phyloP scores from a whole-genome alignment of 495 filamentous ascomycete species.

The Podospora pseudopauciseta region DNA sequence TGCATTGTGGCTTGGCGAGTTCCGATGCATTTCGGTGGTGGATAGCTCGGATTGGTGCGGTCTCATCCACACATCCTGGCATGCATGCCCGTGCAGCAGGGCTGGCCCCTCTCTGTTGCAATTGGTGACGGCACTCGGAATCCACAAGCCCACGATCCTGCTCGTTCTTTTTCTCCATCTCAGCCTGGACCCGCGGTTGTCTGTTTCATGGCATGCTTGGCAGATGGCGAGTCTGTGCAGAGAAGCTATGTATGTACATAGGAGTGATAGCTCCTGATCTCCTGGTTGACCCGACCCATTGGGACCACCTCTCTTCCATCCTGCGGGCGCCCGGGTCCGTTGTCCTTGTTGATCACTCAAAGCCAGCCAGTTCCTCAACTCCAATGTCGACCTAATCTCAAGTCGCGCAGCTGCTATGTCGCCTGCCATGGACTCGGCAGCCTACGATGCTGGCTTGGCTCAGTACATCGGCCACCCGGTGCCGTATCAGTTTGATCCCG shows the following conservation, averaged over 20 bases:
- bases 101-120: background rate
- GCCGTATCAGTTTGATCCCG: conserved; percentile 53
- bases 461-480: conserved; percentile 42
- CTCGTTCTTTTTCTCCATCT: background rate
- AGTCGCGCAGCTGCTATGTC: background rate
- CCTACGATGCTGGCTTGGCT: conserved; percentile 13
- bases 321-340: background rate
- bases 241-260: background rate
- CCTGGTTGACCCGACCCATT: background rate
- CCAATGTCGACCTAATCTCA: background rate
- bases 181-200: background rate
- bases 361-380: background rate
- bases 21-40: background rate
- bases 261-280: background rate
- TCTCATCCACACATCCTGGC: background rate
- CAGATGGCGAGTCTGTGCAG: background rate
- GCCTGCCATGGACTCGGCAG: conserved; percentile 9
- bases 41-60: background rate
- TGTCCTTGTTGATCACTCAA: background rate
- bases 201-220: background rate
- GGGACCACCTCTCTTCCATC: background rate
- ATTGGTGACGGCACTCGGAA: background rate
- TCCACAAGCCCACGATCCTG: background rate
- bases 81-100: background rate
- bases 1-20: background rate